Evolutionary conservation across 768 basidiomycete genomes (phyloP), one percentile per base, ranked within the genome.

Genomic region (Lentinula boryana): DNA sequence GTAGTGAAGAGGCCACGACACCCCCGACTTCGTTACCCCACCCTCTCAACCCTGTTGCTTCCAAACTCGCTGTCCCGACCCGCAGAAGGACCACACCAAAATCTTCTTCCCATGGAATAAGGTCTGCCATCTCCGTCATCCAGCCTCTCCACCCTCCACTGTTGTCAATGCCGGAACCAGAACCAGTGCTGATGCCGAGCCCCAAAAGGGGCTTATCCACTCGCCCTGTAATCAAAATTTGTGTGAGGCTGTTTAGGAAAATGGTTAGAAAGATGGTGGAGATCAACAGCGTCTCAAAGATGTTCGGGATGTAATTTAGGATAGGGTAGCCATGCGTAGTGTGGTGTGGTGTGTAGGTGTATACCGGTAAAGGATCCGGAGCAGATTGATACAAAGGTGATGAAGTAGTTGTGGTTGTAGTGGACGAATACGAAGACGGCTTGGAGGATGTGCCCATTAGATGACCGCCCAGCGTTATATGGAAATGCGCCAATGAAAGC

Each of bases 1-100:
- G 13, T 23, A 43, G 40, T 13, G 57, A 50, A n/a, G 62, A 46
- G 12, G 65, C 66, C 48, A 72, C 64, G 53, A 91, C 76, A 4
- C 80, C 74, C 6, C 84, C 83, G 12, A 91, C 84, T 70, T 92
- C 89, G 65, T 91, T 90, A 1, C 86, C 85, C 68, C 88, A 79
- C 2, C 90, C 90, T 23, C 83, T 78, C 9, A 88, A 76, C 50
- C 84, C 85, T 0, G 89, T 90, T 0, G 87, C 85, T 68, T 92
- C 90, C 53, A 92, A 75, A 63, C 86, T 88, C 3, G 88, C 88
- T 0, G 87, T 87, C 18, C 88, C 88, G 18, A 90, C 75, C 21
- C 90, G 83, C 46, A 91, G 76, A 41, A 92, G 76, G 2, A 86
- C 81, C 21, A 90, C 79, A 5, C 84, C 82, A 70, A 88, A 91